Evolutionary conservation across 352 stramenopile genomes (phyloP), one percentile per base, ranked within the genome.

Genomic region (Globisporangium radiosum): DNA sequence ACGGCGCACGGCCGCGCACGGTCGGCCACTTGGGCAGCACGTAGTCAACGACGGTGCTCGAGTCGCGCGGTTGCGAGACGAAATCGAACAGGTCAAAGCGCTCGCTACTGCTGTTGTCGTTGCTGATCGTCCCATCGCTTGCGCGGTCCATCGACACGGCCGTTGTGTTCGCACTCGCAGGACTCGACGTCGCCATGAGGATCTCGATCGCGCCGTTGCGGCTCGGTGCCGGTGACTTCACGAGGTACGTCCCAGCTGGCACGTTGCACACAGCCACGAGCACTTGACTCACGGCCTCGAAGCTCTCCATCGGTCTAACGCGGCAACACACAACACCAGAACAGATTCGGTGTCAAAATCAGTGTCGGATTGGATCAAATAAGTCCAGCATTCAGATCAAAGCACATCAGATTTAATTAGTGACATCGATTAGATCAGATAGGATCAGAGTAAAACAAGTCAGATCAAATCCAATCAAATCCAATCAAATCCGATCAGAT

Each of bases 11-110:
- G 36, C 78, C 54, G 0, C 51, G 52, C 10, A 81, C 61, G 59
- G 75, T 76, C 56, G 56, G 60, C 64, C 81, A 92, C 14, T 59
- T 61, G 10, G 78, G 81, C 19, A 81, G 43, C 19, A 76, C 59
- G 19, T 63, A 69, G 39, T 60, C 59, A 11, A 56, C 17, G 8
- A 25, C 53, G 7, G 13, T 10, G 2, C 15, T 49, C 10, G 52
- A 60, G 5, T 40, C 47, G n/a, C 59, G 52, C 33, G 54, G 15
- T 5, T 42, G 38, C 6, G 44, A 43, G 39, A 56, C 38, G 47
- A 56, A 60, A 10, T 51, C 45, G 40, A 64, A 60, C 15, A 64
- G 42, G 36, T 59, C 52, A 5, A 57, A 14, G 7, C 4, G 13
- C 8, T 54, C 8, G 15, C 5, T 38, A 33, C 25, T 40, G 47